Evolutionary conservation across 1,284 basidiomycete genomes (phyloP), one percentile per base, ranked within the genome.

Genomic region (Cystobasidium pallidum): DNA sequence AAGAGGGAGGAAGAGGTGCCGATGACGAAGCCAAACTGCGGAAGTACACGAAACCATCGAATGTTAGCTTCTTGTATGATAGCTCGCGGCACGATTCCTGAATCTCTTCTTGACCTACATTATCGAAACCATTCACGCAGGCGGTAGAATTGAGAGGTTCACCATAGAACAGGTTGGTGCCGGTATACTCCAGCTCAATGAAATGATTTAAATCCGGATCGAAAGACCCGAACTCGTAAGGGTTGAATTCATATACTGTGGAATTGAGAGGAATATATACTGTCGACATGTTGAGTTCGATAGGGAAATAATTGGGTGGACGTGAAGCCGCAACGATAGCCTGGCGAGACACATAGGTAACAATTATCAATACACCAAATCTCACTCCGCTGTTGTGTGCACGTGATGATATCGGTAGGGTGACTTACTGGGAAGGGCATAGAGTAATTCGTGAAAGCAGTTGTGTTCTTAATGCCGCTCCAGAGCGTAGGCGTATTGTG

Each of bases 51-150:
- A n/a, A n/a, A n/a, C n/a, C n/a, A n/a, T n/a, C n/a, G n/a, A n/a
- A n/a, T n/a, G n/a, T n/a, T n/a, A n/a, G n/a, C n/a, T n/a, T n/a
- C n/a, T n/a, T n/a, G n/a, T n/a, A n/a, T n/a, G n/a, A n/a, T n/a
- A n/a, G 4, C 36, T 39, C 13, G 54, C 45, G 19, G 72, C 28
- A 19, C 51, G 6, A 54, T 30, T 17, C 26, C 62, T 11, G 57
- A 32, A 8, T 15, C 6, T 11, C n/a, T 45, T 88, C 77, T 77
- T 88, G 88, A 0, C 84, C 84, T 0, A 85, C 86, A 77, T 88
- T 85, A 75, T 89, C 88, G 74, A 89, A 89, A 10, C 85, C 85
- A 1, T 83, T 84, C 17, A 88, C 86, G 76, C 89, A 90, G 1
- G 84, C 79, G 2, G 85, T 85, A 1, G 81, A 78, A 74, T 85